phyloP scores from a whole-genome alignment of 2,329 filamentous ascomycete species.

The Epichloe typhina region DNA sequence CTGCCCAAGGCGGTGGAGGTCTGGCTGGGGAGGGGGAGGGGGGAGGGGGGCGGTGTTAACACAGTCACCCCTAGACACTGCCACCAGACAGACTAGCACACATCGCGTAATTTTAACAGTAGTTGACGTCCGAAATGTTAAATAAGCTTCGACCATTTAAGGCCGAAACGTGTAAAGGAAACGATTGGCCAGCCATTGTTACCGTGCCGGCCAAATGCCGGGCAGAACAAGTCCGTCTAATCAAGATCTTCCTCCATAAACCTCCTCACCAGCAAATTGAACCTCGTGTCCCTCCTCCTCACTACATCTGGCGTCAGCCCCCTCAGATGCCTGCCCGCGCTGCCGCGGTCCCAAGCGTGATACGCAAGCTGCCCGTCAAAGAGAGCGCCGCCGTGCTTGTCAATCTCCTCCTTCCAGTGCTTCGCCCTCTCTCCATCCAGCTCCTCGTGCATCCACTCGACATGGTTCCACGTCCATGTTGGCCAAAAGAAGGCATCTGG shows the following conservation, averaged over 20 bases:
- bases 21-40: neutral
- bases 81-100: too few relatives aligned
- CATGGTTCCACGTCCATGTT: constrained; percentile 8
- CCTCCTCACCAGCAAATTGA: constrained; percentile 9
- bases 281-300: constrained; percentile 7
- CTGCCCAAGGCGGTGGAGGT: constrained; percentile 2
- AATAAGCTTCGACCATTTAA: too few relatives aligned
- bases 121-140: too few relatives aligned
- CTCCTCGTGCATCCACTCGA: constrained; percentile 9
- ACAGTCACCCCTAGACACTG: too few relatives aligned
- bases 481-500: constrained; percentile 10
- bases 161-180: too few relatives aligned
- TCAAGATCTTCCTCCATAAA: constrained; percentile 8
- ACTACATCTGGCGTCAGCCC: constrained; percentile 4
- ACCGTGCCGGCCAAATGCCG: too few relatives aligned
- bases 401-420: constrained; percentile 5
- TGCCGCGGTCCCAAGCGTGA: constrained; percentile 9
- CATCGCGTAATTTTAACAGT: too few relatives aligned
- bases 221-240: neutral
- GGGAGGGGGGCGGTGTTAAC: too few relatives aligned
- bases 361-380: constrained; percentile 9
- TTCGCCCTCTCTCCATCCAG: constrained; percentile 1
- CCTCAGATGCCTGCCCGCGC: constrained; percentile 1
- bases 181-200: too few relatives aligned
- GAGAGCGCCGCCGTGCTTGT: constrained; percentile 6